Conservation (phyloP, 768 basidiomycete genomes). For the Tylopilus sp. region DNA sequence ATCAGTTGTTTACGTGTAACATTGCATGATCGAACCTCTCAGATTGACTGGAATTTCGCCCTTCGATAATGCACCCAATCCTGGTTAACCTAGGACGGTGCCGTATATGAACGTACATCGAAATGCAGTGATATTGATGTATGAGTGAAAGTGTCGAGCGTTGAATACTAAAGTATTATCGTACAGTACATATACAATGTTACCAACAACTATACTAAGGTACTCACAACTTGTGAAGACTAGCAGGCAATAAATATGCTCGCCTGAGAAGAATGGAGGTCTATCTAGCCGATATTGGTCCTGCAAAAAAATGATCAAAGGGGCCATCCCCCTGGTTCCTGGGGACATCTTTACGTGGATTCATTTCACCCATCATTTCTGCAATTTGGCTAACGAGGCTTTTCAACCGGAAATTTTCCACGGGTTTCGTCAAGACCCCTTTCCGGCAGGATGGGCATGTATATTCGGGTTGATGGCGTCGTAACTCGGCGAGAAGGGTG, state of each 20-base stretch:
- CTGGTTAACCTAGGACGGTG: no score
- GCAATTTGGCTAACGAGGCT: conserved; percentile 50
- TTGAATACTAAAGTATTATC: background rate
- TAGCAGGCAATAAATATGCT: background rate
- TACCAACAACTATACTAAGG: background rate
- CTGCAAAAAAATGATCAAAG: conserved; percentile 49
- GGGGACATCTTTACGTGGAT: conserved; percentile 27
- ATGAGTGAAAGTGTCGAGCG: background rate
- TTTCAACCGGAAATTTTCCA: conserved; percentile 62
- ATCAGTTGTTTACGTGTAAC: no score
- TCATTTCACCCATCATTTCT: conserved; percentile 44
- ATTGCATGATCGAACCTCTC: no score
- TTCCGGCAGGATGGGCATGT: conserved; percentile 68
- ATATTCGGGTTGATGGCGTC: conserved; percentile 45
- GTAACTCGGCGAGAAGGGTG: conserved; percentile 19
- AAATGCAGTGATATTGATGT: no score
- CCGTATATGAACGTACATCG: no score
- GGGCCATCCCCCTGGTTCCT: conserved; percentile 19
- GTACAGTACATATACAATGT: background rate
- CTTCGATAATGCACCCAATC: no score
- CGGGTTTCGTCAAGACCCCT: conserved; percentile 45
- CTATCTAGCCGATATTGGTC: conserved; percentile 2
- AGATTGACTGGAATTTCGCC: no score
- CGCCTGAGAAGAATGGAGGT: background rate
- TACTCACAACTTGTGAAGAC: background rate